phyloP scores from a whole-genome alignment of 805 yeast genomes.

The Suhomyces xylopsoci region DNA sequence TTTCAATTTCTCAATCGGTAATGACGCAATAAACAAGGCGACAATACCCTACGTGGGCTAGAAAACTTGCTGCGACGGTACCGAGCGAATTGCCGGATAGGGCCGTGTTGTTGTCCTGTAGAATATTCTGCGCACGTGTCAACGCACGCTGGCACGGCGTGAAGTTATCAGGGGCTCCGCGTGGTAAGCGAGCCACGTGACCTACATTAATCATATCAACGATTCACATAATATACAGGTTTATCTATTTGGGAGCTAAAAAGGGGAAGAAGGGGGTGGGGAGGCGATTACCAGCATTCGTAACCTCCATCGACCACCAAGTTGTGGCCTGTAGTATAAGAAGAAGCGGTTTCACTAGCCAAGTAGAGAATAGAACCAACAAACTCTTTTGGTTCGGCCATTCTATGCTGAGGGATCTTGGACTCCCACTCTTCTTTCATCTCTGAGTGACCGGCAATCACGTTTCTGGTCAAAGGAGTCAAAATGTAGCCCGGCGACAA shows the following conservation, averaged over 20 bases:
- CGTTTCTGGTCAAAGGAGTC: slow-evolving; percentile 75
- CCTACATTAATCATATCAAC: neutral
- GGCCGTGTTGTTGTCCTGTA: neutral
- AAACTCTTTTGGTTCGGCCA: slow-evolving; percentile 84
- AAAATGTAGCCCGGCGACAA: slow-evolving; percentile 78
- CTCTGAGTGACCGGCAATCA: slow-evolving; percentile 55
- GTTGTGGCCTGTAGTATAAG: slow-evolving; percentile 83
- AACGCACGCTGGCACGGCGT: neutral
- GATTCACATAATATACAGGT: neutral
- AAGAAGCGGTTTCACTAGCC: slow-evolving; percentile 65
- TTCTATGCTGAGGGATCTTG: slow-evolving; percentile 71
- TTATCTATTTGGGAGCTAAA: neutral
- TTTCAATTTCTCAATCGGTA: neutral
- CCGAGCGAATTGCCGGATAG: too few relatives aligned
- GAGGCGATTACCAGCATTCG: slow-evolving; percentile 61
- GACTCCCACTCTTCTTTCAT: slow-evolving; percentile 72
- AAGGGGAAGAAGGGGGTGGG: neutral
- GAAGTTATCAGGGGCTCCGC: neutral
- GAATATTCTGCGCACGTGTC: neutral
- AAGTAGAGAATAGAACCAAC: slow-evolving; percentile 74
- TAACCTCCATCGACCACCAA: slow-evolving; percentile 85
- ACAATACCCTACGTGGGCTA: neutral
- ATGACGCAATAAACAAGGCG: neutral
- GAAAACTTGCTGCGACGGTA: too few relatives aligned
- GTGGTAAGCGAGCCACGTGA: neutral